Evolutionary conservation across 164 flowering plant genomes (phyloP).

Genomic region (Aristolochia californica): DNA sequence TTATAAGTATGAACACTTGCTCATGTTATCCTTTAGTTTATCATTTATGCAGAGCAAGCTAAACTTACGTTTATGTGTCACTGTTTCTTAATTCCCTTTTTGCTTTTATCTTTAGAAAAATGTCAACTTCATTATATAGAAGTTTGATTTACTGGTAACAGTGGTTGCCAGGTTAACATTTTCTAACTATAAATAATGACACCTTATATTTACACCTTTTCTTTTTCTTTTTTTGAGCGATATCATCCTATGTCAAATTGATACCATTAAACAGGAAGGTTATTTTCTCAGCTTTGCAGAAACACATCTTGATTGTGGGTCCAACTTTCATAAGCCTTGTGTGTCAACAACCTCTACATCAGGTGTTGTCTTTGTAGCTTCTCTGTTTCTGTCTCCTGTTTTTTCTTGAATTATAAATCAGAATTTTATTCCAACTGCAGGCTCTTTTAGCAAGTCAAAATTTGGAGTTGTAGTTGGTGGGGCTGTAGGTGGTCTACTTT

Average conservation of each 20-base stretch:
- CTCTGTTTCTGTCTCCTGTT: neutral
- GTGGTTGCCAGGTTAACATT: too few relatives aligned
- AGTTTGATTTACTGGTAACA: too few relatives aligned
- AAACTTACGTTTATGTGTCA: too few relatives aligned
- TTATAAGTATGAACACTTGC: too few relatives aligned
- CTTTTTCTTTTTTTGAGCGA: too few relatives aligned
- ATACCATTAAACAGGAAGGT: too few relatives aligned
- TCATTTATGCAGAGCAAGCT: too few relatives aligned
- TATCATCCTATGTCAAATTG: too few relatives aligned
- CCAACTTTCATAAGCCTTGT: constrained; percentile 52
- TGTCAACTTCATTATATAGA: too few relatives aligned
- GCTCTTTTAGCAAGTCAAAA: constrained; percentile 25
- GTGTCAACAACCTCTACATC: constrained; percentile 32
- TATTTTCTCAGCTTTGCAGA: constrained; percentile 56
- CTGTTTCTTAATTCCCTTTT: too few relatives aligned
- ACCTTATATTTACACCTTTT: too few relatives aligned
- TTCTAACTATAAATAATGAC: neutral
- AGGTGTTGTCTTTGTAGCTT: constrained; percentile 25
- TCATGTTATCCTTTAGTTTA: neutral
- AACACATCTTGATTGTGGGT: constrained; percentile 55
- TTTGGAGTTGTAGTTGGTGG: constrained; percentile 24
- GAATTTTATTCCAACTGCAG: constrained; percentile 25
- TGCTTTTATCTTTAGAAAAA: too few relatives aligned
- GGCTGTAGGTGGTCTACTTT: constrained; percentile 36
- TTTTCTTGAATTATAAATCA: neutral